Percentiles rank a stretch among this genome's conserved stretches.
These are phyloP conservation scores for Geotrichum phurueaensis DNA, from an alignment of 1,139 yeast genomes.

Conservation along the genomic window DNA sequence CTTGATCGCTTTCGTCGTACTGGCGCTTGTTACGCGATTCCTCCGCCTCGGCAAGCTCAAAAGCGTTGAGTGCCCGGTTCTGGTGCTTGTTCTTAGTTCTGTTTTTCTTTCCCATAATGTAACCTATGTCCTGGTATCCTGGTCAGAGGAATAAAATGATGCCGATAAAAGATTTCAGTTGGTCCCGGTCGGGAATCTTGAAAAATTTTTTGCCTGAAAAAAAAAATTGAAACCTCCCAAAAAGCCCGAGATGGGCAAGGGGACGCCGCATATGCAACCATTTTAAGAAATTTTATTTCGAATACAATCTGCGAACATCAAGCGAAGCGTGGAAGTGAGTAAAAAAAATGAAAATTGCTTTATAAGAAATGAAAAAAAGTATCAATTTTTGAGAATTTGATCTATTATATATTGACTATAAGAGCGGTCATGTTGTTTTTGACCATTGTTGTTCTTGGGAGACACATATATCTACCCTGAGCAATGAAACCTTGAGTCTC, in stretches of 20 bases:
- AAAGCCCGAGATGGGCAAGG: neutral
- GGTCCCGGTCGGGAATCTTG: neutral
- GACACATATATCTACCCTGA: no score
- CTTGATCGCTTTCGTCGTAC: constrained; percentile 23
- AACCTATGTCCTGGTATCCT: neutral
- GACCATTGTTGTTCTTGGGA: no score
- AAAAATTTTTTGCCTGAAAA: neutral
- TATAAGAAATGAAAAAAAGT: no score
- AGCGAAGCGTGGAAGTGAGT: no score
- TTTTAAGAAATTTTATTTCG: neutral
- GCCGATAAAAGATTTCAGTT: neutral
- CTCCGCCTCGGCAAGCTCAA: constrained; percentile 41
- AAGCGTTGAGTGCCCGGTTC: constrained; percentile 41
- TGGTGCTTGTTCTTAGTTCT: constrained; percentile 17
- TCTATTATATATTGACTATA: no score
- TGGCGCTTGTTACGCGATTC: constrained; percentile 17
- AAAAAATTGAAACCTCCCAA: neutral
- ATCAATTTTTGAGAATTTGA: no score
- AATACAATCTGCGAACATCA: no score
- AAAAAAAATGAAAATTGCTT: no score
- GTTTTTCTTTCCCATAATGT: constrained; percentile 13
- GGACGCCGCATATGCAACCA: neutral
- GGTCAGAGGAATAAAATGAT: neutral
- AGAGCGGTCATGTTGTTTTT: no score
- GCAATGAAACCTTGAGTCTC: no score